phyloP scores from a whole-genome alignment of 139 green algal genomes.

The Chlorella sorokiniana region DNA sequence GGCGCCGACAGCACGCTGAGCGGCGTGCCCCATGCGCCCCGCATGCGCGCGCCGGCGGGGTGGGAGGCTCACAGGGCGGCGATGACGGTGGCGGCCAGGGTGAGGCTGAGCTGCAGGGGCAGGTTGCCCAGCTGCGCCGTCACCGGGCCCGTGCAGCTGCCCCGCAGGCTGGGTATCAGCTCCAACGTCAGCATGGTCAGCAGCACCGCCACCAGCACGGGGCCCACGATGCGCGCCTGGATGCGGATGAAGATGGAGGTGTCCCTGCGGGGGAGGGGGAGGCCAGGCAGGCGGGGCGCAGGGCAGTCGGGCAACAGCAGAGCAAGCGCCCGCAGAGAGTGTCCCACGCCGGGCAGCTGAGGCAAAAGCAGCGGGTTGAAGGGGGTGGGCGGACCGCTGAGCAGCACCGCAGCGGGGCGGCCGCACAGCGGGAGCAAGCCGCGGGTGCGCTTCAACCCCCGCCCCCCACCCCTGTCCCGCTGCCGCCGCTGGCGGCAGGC shows the following conservation, averaged over 20 bases:
- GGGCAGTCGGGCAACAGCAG: neutral
- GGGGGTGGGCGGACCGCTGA: too few species aligned
- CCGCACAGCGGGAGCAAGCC: neutral
- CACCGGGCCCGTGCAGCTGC: neutral
- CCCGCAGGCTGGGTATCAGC: neutral
- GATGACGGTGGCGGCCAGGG: neutral
- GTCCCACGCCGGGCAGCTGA: too few species aligned
- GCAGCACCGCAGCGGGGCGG: too few species aligned
- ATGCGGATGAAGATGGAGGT: slow-evolving; percentile 4
- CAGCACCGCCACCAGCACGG: slow-evolving; percentile 2
- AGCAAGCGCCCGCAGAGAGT: too few species aligned
- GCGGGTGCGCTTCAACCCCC: too few species aligned
- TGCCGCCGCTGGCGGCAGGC: neutral
- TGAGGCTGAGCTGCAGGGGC: neutral
- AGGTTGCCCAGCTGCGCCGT: slow-evolving; percentile 3
- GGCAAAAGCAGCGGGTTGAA: too few species aligned
- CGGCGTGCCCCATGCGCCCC: too few species aligned
- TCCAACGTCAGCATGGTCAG: neutral
- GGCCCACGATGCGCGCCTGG: neutral
- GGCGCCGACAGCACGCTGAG: too few species aligned
- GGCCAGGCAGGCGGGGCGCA: neutral
- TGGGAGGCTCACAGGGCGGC: neutral
- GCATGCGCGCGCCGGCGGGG: too few species aligned
- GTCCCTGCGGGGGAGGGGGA: neutral
- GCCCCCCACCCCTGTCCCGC: neutral